phyloP scores from a whole-genome alignment of 2,329 filamentous ascomycete genomes.

The Colletotrichum siamense region DNA sequence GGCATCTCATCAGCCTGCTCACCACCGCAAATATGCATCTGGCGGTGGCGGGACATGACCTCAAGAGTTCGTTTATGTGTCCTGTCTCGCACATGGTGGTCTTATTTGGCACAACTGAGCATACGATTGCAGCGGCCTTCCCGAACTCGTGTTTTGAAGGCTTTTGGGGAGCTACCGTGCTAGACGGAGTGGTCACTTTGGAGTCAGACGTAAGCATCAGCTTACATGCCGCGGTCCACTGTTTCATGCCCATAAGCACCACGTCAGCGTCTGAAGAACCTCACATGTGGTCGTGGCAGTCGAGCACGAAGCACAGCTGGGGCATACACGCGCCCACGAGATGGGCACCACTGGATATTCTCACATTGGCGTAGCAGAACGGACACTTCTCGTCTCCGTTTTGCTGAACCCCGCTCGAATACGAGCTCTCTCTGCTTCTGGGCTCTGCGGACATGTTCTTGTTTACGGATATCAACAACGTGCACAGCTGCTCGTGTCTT shows the following conservation, averaged over 20 bases:
- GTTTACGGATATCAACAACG: neutral
- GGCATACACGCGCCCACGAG: neutral
- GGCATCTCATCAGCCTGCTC: neutral
- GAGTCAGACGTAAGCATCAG: neutral
- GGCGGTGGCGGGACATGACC: neutral
- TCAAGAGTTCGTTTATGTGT: neutral
- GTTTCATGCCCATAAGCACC: neutral
- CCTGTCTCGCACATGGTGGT: neutral
- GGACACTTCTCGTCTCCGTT: neutral
- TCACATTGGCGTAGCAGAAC: neutral
- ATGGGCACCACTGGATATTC: neutral
- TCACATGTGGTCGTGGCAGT: neutral
- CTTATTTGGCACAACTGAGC: neutral
- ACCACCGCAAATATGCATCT: neutral
- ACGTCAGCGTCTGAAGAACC: neutral
- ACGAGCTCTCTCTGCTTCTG: too few species aligned
- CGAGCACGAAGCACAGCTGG: neutral
- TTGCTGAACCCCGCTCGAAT: neutral
- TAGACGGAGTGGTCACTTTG: neutral
- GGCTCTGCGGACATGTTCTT: neutral
- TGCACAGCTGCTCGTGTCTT: neutral
- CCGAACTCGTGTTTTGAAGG: neutral
- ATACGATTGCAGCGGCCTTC: neutral
- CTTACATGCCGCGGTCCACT: neutral
- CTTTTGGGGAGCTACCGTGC: neutral